Conservation (phyloP, 2,329 filamentous ascomycete species). For the Cryphonectria radicalis region DNA sequence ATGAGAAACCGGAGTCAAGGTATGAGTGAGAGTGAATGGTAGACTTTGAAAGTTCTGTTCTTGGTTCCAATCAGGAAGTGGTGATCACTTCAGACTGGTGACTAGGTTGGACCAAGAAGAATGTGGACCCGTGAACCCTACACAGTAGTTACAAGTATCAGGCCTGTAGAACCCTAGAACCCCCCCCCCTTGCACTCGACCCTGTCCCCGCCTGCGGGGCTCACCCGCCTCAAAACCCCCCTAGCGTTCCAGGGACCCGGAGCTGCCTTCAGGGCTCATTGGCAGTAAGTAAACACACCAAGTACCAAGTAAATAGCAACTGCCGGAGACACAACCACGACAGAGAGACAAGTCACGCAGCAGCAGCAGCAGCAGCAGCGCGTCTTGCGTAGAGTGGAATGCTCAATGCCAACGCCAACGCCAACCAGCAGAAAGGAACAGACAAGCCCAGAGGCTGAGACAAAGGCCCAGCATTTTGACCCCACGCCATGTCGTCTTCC, state of each 20-base stretch:
- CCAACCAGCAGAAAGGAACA: too few relatives aligned
- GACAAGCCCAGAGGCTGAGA: too few relatives aligned
- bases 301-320: not conserved
- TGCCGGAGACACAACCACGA: not conserved
- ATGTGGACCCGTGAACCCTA: not conserved
- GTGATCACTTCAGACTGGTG: too few relatives aligned
- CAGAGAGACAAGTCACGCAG: not conserved
- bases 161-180: not conserved
- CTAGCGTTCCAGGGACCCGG: not conserved
- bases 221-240: not conserved
- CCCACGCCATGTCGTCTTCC: conserved; percentile 20
- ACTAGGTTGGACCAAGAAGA: not conserved
- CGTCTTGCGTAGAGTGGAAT: too few relatives aligned
- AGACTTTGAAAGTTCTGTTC: too few relatives aligned
- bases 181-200: not conserved
- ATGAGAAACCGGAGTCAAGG: not conserved
- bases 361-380: not conserved
- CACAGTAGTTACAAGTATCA: not conserved
- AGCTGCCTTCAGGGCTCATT: not conserved
- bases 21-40: not conserved
- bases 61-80: too few relatives aligned
- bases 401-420: too few relatives aligned
- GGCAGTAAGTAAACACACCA: not conserved
- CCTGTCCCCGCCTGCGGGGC: not conserved
- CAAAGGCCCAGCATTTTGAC: not conserved